A percentile compares a stretch with the other conserved stretches of the same genome.
These are phyloP conservation scores for Neonectria magnoliae DNA, from an alignment of 2,329 filamentous ascomycete species.

Conservation along the genomic window DNA sequence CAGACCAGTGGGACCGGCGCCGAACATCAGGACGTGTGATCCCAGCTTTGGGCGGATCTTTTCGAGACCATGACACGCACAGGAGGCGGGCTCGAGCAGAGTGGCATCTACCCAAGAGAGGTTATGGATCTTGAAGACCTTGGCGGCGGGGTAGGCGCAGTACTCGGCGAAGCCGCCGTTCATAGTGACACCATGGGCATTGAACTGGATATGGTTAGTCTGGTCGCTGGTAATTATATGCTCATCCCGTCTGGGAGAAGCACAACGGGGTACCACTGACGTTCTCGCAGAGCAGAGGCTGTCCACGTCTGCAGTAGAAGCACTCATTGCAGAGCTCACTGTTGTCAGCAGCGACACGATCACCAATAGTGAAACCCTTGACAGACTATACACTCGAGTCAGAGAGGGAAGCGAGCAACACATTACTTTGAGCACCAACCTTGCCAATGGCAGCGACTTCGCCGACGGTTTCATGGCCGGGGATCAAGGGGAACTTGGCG, in stretches of 20 bases:
- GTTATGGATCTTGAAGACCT: slow-evolving; percentile 73
- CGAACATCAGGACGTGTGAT: slow-evolving; percentile 72
- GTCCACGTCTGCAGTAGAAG: slow-evolving; percentile 77
- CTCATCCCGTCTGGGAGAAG: neutral
- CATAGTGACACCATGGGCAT: slow-evolving; percentile 73
- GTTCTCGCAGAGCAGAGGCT: slow-evolving; percentile 74
- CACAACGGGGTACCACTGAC: slow-evolving; percentile 32
- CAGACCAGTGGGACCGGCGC: slow-evolving; percentile 73
- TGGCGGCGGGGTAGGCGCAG: slow-evolving; percentile 61
- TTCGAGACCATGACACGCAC: slow-evolving; percentile 75
- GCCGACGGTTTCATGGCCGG: slow-evolving; percentile 75
- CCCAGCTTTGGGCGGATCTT: slow-evolving; percentile 74
- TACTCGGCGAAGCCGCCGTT: slow-evolving; percentile 80
- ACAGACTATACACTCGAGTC: slow-evolving; percentile 55
- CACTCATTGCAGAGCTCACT: slow-evolving; percentile 76
- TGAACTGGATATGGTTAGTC: slow-evolving; percentile 54
- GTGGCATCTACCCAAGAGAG: slow-evolving; percentile 75
- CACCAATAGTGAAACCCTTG: slow-evolving; percentile 68
- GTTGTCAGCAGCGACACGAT: slow-evolving; percentile 72
- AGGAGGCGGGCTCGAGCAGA: slow-evolving; percentile 75
- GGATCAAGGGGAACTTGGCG: slow-evolving; percentile 71
- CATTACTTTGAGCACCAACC: slow-evolving; percentile 26
- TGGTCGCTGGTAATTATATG: neutral
- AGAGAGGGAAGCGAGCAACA: slow-evolving; percentile 6
- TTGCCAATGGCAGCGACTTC: slow-evolving; percentile 68